Percentiles rank a stretch among this genome's conserved stretches.
Evolutionary conservation across 306 rosid genomes (phyloP).

Genomic region (Trifolium fragiferum): DNA sequence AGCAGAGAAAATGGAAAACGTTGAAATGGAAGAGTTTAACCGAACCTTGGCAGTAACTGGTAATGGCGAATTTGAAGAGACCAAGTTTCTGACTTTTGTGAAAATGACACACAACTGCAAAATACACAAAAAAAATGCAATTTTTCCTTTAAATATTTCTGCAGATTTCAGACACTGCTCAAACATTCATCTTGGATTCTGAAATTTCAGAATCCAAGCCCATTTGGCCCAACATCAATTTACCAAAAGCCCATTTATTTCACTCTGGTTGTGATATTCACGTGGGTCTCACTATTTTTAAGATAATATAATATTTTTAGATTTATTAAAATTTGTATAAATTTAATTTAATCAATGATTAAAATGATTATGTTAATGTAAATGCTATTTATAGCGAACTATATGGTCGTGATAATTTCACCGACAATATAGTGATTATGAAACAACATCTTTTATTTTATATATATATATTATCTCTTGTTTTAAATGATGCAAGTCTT

Average conservation of each 20-base stretch:
- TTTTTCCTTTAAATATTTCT: neutral
- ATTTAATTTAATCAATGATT: too few relatives aligned
- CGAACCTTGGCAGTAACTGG: slow-evolving; percentile 31
- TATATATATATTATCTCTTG: too few relatives aligned
- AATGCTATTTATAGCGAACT: too few relatives aligned
- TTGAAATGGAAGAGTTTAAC: neutral
- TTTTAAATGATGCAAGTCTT: too few relatives aligned
- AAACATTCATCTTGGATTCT: neutral
- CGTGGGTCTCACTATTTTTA: neutral
- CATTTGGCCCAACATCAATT: neutral
- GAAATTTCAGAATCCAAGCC: neutral
- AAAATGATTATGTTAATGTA: too few relatives aligned
- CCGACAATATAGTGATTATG: too few relatives aligned
- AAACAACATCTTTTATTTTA: too few relatives aligned
- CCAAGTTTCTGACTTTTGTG: slow-evolving; percentile 13
- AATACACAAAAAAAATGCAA: neutral
- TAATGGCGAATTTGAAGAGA: neutral
- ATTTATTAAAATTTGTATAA: too few relatives aligned
- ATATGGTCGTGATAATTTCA: too few relatives aligned
- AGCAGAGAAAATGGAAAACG: neutral
- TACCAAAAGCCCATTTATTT: neutral
- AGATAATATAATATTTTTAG: too few relatives aligned
- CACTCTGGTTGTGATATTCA: too few relatives aligned
- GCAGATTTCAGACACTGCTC: neutral
- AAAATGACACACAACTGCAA: neutral